phyloP scores from a whole-genome alignment of 257 asterid species.

The Voacanga thouarsii region DNA sequence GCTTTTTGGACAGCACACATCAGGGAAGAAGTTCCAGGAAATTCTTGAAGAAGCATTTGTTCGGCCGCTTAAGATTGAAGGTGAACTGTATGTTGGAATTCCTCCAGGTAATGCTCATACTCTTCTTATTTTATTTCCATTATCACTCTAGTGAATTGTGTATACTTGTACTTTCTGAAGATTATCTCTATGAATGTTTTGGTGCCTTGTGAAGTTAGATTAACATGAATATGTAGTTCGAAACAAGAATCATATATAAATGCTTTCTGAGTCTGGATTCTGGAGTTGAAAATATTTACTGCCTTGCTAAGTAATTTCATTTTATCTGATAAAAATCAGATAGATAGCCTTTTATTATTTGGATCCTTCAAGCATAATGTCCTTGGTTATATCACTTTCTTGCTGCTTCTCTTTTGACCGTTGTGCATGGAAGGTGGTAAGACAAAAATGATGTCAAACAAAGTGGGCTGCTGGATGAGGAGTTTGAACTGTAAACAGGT shows the following conservation, averaged over 20 bases:
- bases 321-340: not conserved
- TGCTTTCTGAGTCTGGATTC: not conserved
- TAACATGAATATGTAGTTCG: not conserved
- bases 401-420: no score
- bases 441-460: no score
- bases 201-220: not conserved
- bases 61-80: constrained; percentile 70
- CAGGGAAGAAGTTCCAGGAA: constrained; percentile 80
- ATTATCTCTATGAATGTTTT: not conserved
- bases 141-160: not conserved
- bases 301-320: no score
- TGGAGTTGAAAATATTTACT: not conserved
- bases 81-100: constrained; percentile 93
- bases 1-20: constrained; percentile 59
- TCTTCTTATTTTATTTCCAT: constrained; percentile 4
- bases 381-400: no score
- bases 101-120: constrained; percentile 75
- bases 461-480: not conserved
- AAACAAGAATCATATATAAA: not conserved
- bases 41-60: constrained; percentile 81
- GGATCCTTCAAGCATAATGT: not conserved
- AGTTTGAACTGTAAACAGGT: not conserved
- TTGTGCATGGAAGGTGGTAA: no score
- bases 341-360: not conserved
- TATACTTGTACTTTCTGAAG: not conserved